Conservation (phyloP, 2,329 filamentous ascomycete genomes). For the Boeremia exigua region DNA sequence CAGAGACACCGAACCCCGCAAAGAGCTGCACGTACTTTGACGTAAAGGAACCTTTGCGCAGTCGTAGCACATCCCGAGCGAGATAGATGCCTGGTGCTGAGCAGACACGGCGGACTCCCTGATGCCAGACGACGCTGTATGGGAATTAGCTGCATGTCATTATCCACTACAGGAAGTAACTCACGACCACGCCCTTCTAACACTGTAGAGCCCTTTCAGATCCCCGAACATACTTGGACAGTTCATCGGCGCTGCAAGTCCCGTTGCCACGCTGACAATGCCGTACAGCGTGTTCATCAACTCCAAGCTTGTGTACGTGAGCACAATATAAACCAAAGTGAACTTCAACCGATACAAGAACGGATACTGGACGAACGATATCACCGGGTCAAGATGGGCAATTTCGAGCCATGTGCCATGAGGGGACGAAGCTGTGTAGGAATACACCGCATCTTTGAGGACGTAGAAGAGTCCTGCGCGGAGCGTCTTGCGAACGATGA, state of each 20-base stretch:
- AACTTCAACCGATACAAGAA: slow-evolving; percentile 22
- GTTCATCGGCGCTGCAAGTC: slow-evolving; percentile 30
- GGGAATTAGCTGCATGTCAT: background rate
- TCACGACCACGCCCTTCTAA: slow-evolving; percentile 35
- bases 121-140: slow-evolving; percentile 30
- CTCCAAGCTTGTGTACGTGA: slow-evolving; percentile 28
- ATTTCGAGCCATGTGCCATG: slow-evolving; percentile 31
- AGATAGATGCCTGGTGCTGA: slow-evolving; percentile 24
- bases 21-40: slow-evolving; percentile 43
- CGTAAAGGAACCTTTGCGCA: slow-evolving; percentile 33
- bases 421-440: slow-evolving; percentile 28
- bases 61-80: slow-evolving; percentile 24
- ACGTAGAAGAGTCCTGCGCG: slow-evolving; percentile 22
- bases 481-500: slow-evolving; percentile 26
- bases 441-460: slow-evolving; percentile 17
- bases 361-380: background rate
- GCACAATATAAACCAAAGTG: slow-evolving; percentile 28
- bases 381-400: slow-evolving; percentile 10
- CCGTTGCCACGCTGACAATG: slow-evolving; percentile 23
- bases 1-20: slow-evolving; percentile 29
- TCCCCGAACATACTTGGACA: slow-evolving; percentile 35
- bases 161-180: background rate
- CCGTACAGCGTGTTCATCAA: background rate
- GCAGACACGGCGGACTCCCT: slow-evolving; percentile 30
- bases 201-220: slow-evolving; percentile 21